Conservation (phyloP, 2,329 filamentous ascomycete genomes). For the Sporothrix globosa region DNA sequence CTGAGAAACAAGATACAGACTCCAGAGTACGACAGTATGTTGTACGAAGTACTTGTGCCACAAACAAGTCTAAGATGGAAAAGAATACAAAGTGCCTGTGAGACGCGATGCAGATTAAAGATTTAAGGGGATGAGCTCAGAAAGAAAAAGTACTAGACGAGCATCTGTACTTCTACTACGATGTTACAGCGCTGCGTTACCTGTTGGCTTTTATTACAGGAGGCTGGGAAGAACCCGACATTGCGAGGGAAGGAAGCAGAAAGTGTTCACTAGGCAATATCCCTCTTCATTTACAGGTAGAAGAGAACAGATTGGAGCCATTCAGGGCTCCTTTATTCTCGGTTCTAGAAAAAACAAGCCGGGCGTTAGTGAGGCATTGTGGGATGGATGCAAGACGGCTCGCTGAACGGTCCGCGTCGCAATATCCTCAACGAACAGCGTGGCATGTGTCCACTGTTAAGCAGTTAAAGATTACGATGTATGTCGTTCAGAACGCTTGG, state of each 20-base stretch:
- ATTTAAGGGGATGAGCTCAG: background rate
- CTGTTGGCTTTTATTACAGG: no score
- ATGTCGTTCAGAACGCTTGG: background rate
- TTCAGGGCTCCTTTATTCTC: background rate
- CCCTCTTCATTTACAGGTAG: background rate
- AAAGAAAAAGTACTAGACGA: background rate
- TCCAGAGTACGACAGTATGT: background rate
- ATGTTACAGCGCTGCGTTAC: no score
- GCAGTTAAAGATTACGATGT: no score
- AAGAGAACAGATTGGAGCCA: background rate
- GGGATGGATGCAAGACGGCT: background rate
- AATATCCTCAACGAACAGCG: background rate
- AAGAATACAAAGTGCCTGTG: slow-evolving; percentile 4
- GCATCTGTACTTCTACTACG: background rate
- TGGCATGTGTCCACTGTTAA: no score
- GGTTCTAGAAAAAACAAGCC: slow-evolving; percentile 11
- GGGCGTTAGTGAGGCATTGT: background rate
- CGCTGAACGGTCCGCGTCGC: slow-evolving; percentile 1
- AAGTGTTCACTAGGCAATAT: no score
- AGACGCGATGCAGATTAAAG: background rate
- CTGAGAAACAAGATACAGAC: slow-evolving; percentile 4
- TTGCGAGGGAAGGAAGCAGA: no score
- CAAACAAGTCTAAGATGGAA: background rate
- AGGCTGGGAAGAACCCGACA: no score
- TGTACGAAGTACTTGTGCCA: no score